Conservation (phyloP, 495 filamentous ascomycete species). For the Cairneyella variabilis region DNA sequence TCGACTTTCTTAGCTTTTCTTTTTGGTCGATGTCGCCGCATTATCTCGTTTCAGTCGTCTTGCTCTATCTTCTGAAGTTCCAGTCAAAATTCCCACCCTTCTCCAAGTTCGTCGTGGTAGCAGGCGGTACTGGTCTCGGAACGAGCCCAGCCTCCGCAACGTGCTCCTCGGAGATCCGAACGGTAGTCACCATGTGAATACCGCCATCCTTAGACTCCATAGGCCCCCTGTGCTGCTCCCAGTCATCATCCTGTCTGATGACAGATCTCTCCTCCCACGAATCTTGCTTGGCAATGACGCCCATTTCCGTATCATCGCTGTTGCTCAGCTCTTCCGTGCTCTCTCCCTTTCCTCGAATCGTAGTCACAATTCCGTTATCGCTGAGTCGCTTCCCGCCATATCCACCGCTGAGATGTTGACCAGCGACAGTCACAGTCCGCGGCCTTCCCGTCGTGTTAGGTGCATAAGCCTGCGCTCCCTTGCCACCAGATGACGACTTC, state of each 20-base stretch:
- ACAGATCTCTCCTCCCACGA: slow-evolving; percentile 4
- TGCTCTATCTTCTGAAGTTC: no score
- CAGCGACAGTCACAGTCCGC: background rate
- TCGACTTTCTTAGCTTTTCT: no score
- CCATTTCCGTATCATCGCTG: slow-evolving; percentile 7
- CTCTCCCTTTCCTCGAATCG: slow-evolving; percentile 13
- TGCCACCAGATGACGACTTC: background rate
- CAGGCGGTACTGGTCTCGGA: no score
- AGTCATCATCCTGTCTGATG: background rate
- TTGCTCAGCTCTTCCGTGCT: slow-evolving; percentile 13
- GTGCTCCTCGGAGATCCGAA: slow-evolving; percentile 15
- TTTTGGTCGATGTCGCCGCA: no score
- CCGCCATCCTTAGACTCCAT: background rate
- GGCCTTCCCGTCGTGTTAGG: background rate
- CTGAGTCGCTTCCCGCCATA: slow-evolving; percentile 8
- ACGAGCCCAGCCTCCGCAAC: background rate
- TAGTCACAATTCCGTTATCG: slow-evolving; percentile 2
- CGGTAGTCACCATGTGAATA: slow-evolving; percentile 15
- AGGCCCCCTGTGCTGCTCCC: background rate
- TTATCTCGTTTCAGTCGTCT: no score
- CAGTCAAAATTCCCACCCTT: no score
- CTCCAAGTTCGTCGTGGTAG: no score
- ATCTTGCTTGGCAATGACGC: background rate
- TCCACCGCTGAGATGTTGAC: background rate
- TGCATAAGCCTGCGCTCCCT: background rate